Base-by-base conservation (phyloP, 345 rosid genomes). In the Microthlaspi erraticum region DNA sequence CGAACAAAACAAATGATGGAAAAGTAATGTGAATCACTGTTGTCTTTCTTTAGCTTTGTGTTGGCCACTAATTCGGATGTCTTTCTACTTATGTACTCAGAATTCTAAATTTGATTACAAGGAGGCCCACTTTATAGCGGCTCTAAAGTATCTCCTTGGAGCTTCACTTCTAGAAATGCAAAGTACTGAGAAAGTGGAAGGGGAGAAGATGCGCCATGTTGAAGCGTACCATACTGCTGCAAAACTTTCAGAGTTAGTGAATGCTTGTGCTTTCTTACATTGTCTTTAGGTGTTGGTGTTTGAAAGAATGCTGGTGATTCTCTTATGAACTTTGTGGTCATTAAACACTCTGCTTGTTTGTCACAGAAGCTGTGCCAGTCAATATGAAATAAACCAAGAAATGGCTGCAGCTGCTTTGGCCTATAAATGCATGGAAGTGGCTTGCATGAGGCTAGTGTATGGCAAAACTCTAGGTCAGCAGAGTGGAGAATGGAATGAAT, bases 381-480 rank as follows among this genome's bases (percentile, higher is more conserved):
- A 83, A 71, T 90, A 85, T 81, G 96, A 88, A 78, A 73, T 66
- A 53, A 70, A 66, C 33, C 56, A 63, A 42, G 89, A 90, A 67
- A 83, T 83, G 96, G 86, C 86, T 73, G 81, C 86, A 81, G 88
- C 93, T 82, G 81, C 92, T 72, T 81, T 88, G 86, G 95, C 89
- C 56, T 88, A 83, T 80, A 92, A 92, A 81, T 88, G 98, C 81
- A 76, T 82, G 81, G 96, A 92, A 74, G 88, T 88, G 60, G 92
- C 93, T 38, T 83, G 75, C 74, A 77, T 85, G 89, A 88, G 88
- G 80, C 60, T 85, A 38, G 88, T 82, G 66, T 81, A 72, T 75
- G 80, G 84, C 72, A 83, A 67, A 79, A 71, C 75, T 75, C 70
- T 74, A 64, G 66, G 76, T 71, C 45, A 64, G 37, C 45, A 64